A percentile compares a stretch with the other conserved stretches of the same genome.
These are phyloP conservation scores for Cyberlindnera maritima DNA, from an alignment of 805 yeast genomes.

Conservation along the genomic window DNA sequence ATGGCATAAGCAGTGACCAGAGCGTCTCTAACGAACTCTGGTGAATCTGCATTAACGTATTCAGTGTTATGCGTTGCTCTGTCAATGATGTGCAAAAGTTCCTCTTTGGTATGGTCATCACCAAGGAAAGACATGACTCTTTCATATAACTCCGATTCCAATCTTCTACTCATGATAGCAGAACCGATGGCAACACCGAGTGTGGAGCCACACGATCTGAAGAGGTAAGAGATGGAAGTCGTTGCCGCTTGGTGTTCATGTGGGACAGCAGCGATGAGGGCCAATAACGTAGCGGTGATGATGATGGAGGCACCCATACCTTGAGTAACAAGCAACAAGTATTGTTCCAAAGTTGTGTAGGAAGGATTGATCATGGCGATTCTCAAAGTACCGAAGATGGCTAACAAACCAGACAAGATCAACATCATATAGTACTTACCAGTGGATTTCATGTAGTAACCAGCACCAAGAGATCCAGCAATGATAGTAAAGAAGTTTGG, in stretches of 20 bases:
- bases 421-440: slow-evolving; percentile 56
- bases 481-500: slow-evolving; percentile 63
- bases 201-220: slow-evolving; percentile 65
- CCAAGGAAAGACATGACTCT: slow-evolving; percentile 35
- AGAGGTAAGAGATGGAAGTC: slow-evolving; percentile 64
- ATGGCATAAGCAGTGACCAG: slow-evolving; percentile 49
- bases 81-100: slow-evolving; percentile 43
- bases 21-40: slow-evolving; percentile 45
- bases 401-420: slow-evolving; percentile 39
- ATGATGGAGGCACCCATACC: slow-evolving; percentile 56
- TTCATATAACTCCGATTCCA: slow-evolving; percentile 30
- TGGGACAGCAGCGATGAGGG: slow-evolving; percentile 73
- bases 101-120: slow-evolving; percentile 33
- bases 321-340: slow-evolving; percentile 43
- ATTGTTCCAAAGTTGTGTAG: slow-evolving; percentile 41
- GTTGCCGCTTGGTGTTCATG: slow-evolving; percentile 62
- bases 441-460: slow-evolving; percentile 59
- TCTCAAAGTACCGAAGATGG: slow-evolving; percentile 43
- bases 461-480: slow-evolving; percentile 59
- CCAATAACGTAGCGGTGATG: slow-evolving; percentile 62
- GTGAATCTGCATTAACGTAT: slow-evolving; percentile 50
- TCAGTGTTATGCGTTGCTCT: slow-evolving; percentile 56
- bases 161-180: slow-evolving; percentile 53
- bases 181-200: slow-evolving; percentile 63
- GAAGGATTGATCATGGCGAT: slow-evolving; percentile 33